These are phyloP conservation scores for Coccinonectria pachysandricola DNA, from an alignment of 2,329 filamentous ascomycete genomes.

Conservation along the genomic window DNA sequence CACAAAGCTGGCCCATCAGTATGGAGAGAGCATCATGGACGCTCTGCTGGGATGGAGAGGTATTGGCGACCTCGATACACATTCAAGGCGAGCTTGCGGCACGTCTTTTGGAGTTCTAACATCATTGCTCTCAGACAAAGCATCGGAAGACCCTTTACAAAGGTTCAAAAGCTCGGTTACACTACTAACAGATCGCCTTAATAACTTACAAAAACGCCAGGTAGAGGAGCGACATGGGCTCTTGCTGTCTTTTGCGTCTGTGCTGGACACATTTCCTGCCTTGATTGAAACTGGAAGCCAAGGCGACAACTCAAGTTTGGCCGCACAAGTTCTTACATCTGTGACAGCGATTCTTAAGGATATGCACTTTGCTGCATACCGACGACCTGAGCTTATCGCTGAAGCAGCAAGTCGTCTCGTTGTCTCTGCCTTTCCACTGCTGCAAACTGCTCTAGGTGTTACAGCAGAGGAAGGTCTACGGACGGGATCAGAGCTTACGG, in stretches of 20 bases:
- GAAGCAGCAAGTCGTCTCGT: conserved; percentile 52
- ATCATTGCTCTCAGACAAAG: conserved; percentile 26
- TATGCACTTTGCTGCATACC: conserved; percentile 32
- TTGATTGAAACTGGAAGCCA: conserved; percentile 11
- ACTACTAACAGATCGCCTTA: conserved; percentile 34
- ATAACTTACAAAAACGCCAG: conserved; percentile 40
- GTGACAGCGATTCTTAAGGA: conserved; percentile 30
- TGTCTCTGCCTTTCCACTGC: conserved; percentile 37
- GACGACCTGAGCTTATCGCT: conserved; percentile 54
- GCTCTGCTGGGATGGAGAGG: conserved; percentile 78
- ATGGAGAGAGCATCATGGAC: conserved; percentile 59
- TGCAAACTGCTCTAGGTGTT: conserved; percentile 27
- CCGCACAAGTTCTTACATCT: conserved; percentile 19
- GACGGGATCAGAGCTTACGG: conserved; percentile 17
- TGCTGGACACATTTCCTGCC: conserved; percentile 38
- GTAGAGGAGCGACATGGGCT: conserved; percentile 62
- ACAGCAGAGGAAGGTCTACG: conserved; percentile 4
- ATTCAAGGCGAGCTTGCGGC: conserved; percentile 63
- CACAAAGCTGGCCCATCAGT: conserved; percentile 56
- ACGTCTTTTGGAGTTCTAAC: conserved; percentile 54
- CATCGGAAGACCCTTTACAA: conserved; percentile 9
- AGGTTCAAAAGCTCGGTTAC: conserved; percentile 27
- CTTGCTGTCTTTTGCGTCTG: conserved; percentile 48
- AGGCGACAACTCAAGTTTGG: conserved; percentile 14
- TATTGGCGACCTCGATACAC: conserved; percentile 66